Conservation (phyloP, 164 flowering plant species). For the Dillenia turbinata region DNA sequence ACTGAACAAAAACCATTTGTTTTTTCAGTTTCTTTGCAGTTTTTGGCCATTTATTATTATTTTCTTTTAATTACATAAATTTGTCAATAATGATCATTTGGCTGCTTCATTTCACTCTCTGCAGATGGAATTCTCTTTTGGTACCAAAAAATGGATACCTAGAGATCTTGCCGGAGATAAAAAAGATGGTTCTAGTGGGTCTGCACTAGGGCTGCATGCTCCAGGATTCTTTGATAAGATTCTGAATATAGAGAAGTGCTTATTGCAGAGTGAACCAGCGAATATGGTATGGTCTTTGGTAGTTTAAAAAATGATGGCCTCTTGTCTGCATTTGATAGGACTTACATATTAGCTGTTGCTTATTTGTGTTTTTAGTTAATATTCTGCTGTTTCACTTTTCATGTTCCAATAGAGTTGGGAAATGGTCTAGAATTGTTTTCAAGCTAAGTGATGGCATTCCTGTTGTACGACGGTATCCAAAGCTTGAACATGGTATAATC, state of each 20-base stretch:
- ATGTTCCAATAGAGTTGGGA: background rate
- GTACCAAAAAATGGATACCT: slow-evolving; percentile 71
- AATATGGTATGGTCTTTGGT: slow-evolving; percentile 48
- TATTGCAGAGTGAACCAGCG: slow-evolving; percentile 87
- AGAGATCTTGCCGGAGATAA: slow-evolving; percentile 31
- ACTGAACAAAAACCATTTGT: too few species aligned
- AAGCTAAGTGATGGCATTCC: too few species aligned
- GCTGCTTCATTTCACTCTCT: slow-evolving; percentile 11
- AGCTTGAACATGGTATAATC: too few species aligned
- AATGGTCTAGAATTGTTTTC: too few species aligned
- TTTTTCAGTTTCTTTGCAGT: background rate
- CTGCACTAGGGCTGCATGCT: slow-evolving; percentile 90
- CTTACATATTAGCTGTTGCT: background rate
- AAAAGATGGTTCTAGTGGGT: slow-evolving; percentile 29
- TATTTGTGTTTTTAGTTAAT: background rate
- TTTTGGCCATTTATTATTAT: background rate
- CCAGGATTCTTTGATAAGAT: slow-evolving; percentile 96
- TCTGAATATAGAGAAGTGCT: slow-evolving; percentile 75
- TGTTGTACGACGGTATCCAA: too few species aligned
- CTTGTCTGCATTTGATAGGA: background rate
- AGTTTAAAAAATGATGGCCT: background rate
- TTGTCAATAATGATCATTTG: background rate
- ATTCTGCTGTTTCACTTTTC: background rate
- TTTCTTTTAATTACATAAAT: background rate
- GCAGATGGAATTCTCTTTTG: slow-evolving; percentile 99